Conservation (phyloP, 73 alveolate species). For the Stentor coeruleus region DNA sequence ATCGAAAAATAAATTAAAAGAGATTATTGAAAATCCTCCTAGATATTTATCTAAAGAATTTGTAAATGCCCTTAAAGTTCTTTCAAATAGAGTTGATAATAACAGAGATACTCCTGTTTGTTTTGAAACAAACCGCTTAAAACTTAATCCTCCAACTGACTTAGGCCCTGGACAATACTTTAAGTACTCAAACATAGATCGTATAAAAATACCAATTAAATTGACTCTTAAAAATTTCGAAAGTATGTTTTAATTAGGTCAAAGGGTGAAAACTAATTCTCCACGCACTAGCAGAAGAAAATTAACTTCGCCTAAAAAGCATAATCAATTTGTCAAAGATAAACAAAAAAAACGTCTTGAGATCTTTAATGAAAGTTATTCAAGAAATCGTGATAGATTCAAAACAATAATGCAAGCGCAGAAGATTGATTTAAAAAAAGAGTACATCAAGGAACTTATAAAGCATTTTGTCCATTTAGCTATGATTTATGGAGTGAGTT, state of each 20-base stretch:
- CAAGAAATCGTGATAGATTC: not conserved
- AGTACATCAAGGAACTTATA: not conserved
- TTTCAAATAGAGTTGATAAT: not conserved
- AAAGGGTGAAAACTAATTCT: not conserved
- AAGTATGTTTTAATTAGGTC: not conserved
- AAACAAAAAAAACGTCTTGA: not conserved
- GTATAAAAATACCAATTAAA: not conserved
- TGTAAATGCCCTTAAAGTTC: not conserved
- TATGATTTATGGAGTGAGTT: not conserved
- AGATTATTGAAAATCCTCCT: no score
- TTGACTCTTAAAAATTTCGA: not conserved
- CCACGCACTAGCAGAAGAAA: not conserved
- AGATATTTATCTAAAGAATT: not conserved
- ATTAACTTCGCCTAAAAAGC: not conserved
- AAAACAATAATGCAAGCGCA: not conserved
- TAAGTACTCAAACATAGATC: not conserved
- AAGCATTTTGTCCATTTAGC: not conserved
- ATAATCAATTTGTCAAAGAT: not conserved
- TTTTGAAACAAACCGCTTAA: not conserved
- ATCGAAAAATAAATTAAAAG: no score
- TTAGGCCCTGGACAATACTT: constrained; percentile 1
- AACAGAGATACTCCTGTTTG: not conserved
- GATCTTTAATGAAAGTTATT: no score
- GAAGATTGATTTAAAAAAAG: not conserved
- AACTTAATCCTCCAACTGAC: not conserved